Evolutionary conservation across 2,329 filamentous ascomycete genomes (phyloP).

Genomic region (Pleurostoma richardsiae): DNA sequence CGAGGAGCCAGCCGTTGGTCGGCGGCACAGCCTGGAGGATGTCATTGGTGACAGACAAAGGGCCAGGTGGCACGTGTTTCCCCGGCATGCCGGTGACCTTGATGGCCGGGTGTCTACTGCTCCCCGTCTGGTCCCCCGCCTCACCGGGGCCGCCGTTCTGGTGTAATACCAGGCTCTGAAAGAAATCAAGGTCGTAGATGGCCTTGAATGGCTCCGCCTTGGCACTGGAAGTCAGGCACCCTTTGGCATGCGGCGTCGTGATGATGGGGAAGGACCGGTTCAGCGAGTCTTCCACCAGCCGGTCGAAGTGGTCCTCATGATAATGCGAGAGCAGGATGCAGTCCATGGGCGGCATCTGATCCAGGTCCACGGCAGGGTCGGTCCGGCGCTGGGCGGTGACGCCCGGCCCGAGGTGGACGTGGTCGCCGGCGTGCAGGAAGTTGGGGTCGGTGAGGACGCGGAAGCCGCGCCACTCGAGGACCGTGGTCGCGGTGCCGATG

Average conservation of each 20-base stretch:
- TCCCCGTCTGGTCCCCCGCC: conserved; percentile 14
- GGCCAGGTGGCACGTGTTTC: conserved; percentile 49
- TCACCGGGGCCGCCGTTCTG: conserved; percentile 6
- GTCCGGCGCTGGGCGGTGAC: conserved; percentile 49
- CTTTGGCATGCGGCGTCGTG: conserved; percentile 56
- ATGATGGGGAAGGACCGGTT: conserved; percentile 54
- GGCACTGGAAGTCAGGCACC: conserved; percentile 34
- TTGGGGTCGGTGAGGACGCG: conserved; percentile 56
- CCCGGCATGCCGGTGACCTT: conserved; percentile 60
- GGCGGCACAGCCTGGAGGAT: conserved; percentile 46
- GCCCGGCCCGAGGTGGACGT: conserved; percentile 62
- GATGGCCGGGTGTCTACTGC: conserved; percentile 29
- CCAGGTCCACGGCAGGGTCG: conserved; percentile 55
- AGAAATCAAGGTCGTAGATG: conserved; percentile 52
- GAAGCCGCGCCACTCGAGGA: conserved; percentile 47
- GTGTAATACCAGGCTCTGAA: conserved; percentile 40
- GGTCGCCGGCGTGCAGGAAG: conserved; percentile 61
- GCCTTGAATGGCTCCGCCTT: conserved; percentile 45
- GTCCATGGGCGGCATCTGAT: conserved; percentile 55
- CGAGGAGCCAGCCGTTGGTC: conserved; percentile 63
- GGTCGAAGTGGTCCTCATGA: conserved; percentile 46
- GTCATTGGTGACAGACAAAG: conserved; percentile 30
- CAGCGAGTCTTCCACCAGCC: conserved; percentile 28
- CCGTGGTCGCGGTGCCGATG: conserved; percentile 51
- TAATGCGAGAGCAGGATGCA: conserved; percentile 59